A percentile compares a stretch with the other conserved stretches of the same genome.
Evolutionary conservation across 1,284 basidiomycete genomes (phyloP).

Genomic region (Pseudozyma thailandica): DNA sequence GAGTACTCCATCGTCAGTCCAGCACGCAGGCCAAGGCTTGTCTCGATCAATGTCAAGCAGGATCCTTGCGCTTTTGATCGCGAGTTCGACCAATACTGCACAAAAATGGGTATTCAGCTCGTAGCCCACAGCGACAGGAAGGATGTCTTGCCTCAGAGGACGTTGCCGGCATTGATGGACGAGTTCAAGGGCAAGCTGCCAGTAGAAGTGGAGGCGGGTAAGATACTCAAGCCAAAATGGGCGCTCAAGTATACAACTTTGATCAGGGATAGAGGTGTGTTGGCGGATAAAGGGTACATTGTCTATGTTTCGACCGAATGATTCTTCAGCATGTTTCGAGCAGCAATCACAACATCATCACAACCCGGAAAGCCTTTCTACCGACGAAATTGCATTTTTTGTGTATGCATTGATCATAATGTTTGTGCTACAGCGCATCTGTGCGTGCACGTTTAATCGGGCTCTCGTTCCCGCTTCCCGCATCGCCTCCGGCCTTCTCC

Average conservation of each 20-base stretch:
- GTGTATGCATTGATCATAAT: not conserved
- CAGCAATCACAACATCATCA: not conserved
- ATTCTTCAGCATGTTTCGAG: not conserved
- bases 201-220: slow-evolving; percentile 7
- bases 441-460: slow-evolving; percentile 46
- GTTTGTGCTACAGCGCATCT: slow-evolving; percentile 14
- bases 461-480: slow-evolving; percentile 22
- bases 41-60: slow-evolving; percentile 56
- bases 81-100: slow-evolving; percentile 48
- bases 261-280: slow-evolving; percentile 56
- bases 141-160: slow-evolving; percentile 49
- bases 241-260: slow-evolving; percentile 58
- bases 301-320: slow-evolving; percentile 26
- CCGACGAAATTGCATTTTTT: not conserved
- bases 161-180: slow-evolving; percentile 48
- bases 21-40: slow-evolving; percentile 42
- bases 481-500: not conserved
- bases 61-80: slow-evolving; percentile 51
- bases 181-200: slow-evolving; percentile 54
- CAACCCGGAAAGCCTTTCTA: not conserved
- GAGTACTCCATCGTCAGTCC: slow-evolving; percentile 34
- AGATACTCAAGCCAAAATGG: slow-evolving; percentile 46
- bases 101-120: slow-evolving; percentile 46
- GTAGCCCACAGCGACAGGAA: slow-evolving; percentile 51
- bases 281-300: slow-evolving; percentile 58